These are phyloP conservation scores for Moesziomyces aphidis DNA, from an alignment of 1,284 basidiomycete species.

Conservation along the genomic window DNA sequence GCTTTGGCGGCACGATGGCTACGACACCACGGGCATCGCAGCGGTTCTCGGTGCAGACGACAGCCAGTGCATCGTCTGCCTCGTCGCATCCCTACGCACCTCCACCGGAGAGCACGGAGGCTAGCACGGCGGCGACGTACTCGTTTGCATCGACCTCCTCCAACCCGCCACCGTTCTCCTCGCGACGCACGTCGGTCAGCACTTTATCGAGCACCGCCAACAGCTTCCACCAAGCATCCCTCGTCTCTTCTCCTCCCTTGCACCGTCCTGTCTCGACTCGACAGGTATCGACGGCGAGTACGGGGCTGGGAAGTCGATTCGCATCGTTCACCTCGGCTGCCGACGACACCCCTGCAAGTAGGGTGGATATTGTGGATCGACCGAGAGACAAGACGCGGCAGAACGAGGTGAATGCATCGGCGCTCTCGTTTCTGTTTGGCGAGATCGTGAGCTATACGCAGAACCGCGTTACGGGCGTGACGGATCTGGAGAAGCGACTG, in stretches of 20 bases:
- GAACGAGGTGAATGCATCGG: slow-evolving; percentile 41
- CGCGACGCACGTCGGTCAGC: slow-evolving; percentile 19
- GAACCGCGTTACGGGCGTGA: slow-evolving; percentile 90
- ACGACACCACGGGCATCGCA: slow-evolving; percentile 30
- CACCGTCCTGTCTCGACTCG: slow-evolving; percentile 5
- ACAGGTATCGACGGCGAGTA: neutral
- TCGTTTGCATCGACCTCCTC: slow-evolving; percentile 9
- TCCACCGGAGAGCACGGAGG: neutral
- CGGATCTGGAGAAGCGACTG: slow-evolving; percentile 79
- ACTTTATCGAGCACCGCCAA: slow-evolving; percentile 7
- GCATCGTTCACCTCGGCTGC: slow-evolving; percentile 15
- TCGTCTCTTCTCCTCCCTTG: slow-evolving; percentile 6
- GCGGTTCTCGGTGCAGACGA: slow-evolving; percentile 41
- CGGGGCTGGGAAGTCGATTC: slow-evolving; percentile 2
- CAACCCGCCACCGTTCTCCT: slow-evolving; percentile 28
- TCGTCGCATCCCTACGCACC: slow-evolving; percentile 5
- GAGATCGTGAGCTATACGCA: slow-evolving; percentile 79
- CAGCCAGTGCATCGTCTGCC: slow-evolving; percentile 10
- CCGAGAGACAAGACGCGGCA: slow-evolving; percentile 56
- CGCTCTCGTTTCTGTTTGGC: slow-evolving; percentile 58
- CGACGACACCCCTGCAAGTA: slow-evolving; percentile 2
- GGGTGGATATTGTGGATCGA: slow-evolving; percentile 58
- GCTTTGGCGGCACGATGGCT: slow-evolving; percentile 5
- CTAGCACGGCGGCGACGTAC: slow-evolving; percentile 12
- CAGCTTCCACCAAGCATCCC: slow-evolving; percentile 10